phyloP scores from a whole-genome alignment of 768 basidiomycete species.

The Tubosaeta sp. region DNA sequence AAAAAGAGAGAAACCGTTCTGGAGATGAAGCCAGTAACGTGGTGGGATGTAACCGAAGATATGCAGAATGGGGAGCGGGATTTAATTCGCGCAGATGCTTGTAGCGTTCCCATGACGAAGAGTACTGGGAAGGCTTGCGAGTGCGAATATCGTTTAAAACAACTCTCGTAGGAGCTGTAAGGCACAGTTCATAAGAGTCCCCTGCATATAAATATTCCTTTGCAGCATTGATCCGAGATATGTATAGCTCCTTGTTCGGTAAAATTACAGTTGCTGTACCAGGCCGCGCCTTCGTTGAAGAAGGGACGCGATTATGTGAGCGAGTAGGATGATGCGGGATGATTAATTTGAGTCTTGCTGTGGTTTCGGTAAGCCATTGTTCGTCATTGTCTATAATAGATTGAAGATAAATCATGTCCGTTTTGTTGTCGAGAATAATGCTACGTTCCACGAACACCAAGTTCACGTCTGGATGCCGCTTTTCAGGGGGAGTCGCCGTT shows the following conservation, averaged over 20 bases:
- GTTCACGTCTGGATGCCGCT: slow-evolving; percentile 65
- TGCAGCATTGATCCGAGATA: slow-evolving; percentile 61
- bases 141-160: slow-evolving; percentile 36
- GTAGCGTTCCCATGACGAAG: slow-evolving; percentile 68
- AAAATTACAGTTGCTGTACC: slow-evolving; percentile 37
- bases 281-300: slow-evolving; percentile 23
- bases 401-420: slow-evolving; percentile 55
- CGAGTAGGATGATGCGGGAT: slow-evolving; percentile 10
- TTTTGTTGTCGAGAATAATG: slow-evolving; percentile 57
- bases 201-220: slow-evolving; percentile 76
- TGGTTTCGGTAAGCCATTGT: slow-evolving; percentile 54
- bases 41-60: slow-evolving; percentile 70
- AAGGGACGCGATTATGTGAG: slow-evolving; percentile 15
- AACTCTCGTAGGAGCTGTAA: slow-evolving; percentile 72
- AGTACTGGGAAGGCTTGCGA: slow-evolving; percentile 9
- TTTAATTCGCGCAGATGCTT: slow-evolving; percentile 68
- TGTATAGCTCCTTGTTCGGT: slow-evolving; percentile 60
- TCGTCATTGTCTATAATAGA: slow-evolving; percentile 56
- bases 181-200: slow-evolving; percentile 90
- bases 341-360: slow-evolving; percentile 13
- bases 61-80: slow-evolving; percentile 87
- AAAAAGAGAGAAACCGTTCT: slow-evolving; percentile 84
- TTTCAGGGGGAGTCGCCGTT: slow-evolving; percentile 23
- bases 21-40: slow-evolving; percentile 85
- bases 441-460: slow-evolving; percentile 77